Base-by-base conservation (phyloP, 805 yeast species). In the Yamadazyma ubonensis region DNA sequence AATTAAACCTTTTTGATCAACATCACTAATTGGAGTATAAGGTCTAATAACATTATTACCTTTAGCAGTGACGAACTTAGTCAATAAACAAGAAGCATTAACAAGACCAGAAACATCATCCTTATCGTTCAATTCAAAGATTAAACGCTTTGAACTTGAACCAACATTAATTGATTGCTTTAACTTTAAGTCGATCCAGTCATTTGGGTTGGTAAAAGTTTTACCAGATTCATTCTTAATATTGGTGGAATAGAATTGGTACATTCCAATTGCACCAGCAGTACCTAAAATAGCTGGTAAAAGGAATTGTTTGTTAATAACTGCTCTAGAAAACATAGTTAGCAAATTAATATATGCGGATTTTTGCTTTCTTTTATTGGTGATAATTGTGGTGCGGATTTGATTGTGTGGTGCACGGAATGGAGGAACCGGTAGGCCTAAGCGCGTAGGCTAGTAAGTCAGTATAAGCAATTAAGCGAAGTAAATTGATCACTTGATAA, bases 21-120 rank as follows among this genome's bases (percentile, higher is more conserved):
- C 67, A 55, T 83, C 88, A 29, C 86, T 76, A 35, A 83, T 75
- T 44, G 99, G 99, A 29, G 99, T 93, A 68, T 82, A 83, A 29
- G 89, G 89, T 70, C 96, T 83, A 48, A 93, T 71, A 36, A 91
- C 96, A 57, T 81, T 80, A 66, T 71, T 78, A 51, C 97, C 98
- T 70, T 87, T 86, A 46, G 81, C 78, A 44, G 91, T 82, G 41
- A 80, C 83, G 58, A 70, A 86, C 71, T 89, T 90, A 64, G 96
- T 78, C 60, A 93, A 61, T 32, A 93, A 61, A 49, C 83, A 79
- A 21, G 93, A 86, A 30, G 98, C 95, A 38, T 83, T 75, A 50
- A 75, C 68, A 52, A 89, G 75, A 25, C 98, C 98, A 21, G 88
- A 73, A 14, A 71, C 79, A 44, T 81, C 77, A 55, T 83, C 90